Base-by-base conservation (phyloP, 2,329 filamentous ascomycete species). In the Fusarium sp. region DNA sequence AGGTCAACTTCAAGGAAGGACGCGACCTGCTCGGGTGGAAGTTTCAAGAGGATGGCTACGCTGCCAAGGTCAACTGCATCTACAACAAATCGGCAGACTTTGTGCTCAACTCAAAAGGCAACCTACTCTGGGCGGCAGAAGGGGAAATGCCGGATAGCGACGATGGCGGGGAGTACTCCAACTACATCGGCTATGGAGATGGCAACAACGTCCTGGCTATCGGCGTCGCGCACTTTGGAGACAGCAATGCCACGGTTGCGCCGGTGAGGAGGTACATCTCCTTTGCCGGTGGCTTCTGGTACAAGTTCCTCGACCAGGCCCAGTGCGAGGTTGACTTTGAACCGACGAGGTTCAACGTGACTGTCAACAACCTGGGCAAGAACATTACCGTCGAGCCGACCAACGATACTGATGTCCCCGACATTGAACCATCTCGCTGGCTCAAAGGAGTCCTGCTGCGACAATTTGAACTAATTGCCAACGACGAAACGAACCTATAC, bases 401-500 rank as follows among this genome's bases (percentile, higher is more conserved):
- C 7, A 62, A 67, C 6, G 69, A 64, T 9, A 67, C 62, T 22
- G 10, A 45, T 0, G 59, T 61, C 20, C 37, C 37, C 0, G 67
- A 71, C 6, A 67, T 71, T 8, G 67, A 71, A 13, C 27, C 58
- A 5, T 37, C 62, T 29, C 67, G 67, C 13, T 67, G 63, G 58
- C 47, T 67, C 0, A 67, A 67, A 11, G 63, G 54, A 1, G 78
- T 78, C 1, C 58, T 78, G 1, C 75, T 82, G 6, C 78, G 80
- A 4, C 78, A 83, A 47, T 80, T 83, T 50, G 78, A 82, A 64
- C 69, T 80, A n/a, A 78, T 82, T 22, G 79, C 82, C 6, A 83
- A 82, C 57, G 81, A 82, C 65, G 73, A 82, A 65, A 83, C 79
- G 3, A 84, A 80, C 45, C 56, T 84, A 2, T 82, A 83, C 70